Percentiles rank a stretch among this genome's conserved stretches.
Evolutionary conservation across 495 filamentous ascomycete species (phyloP).

Genomic region (Lasiosphaeris hirsuta): DNA sequence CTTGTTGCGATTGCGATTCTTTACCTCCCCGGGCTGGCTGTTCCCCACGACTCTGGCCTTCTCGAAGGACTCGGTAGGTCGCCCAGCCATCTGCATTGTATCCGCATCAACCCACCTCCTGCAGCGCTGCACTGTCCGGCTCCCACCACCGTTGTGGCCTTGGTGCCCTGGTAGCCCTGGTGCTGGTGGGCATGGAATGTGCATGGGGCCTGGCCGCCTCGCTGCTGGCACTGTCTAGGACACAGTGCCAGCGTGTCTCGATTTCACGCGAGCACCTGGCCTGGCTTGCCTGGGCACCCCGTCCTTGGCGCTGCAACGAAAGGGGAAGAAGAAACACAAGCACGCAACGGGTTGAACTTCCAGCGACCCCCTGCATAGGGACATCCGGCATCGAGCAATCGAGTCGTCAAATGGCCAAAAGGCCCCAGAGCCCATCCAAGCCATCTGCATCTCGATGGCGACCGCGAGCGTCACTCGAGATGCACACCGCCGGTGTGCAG

Average conservation of each 20-base stretch:
- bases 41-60: background rate
- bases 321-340: constrained; percentile 5
- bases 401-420: too few species aligned
- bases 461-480: background rate
- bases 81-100: constrained; percentile 6
- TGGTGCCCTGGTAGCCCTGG: background rate
- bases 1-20: too few species aligned
- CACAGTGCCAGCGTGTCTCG: constrained; percentile 21
- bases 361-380: too few species aligned
- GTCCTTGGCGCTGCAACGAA: constrained; percentile 18
- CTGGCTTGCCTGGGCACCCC: too few species aligned
- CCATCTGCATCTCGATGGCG: background rate
- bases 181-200: background rate
- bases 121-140: constrained; percentile 4
- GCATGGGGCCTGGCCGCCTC: too few species aligned
- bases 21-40: background rate
- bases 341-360: constrained; percentile 14
- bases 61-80: constrained; percentile 1
- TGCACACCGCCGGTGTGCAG: constrained; percentile 16
- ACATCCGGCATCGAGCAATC: too few species aligned
- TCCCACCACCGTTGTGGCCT: constrained; percentile 14
- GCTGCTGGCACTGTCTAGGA: constrained; percentile 10
- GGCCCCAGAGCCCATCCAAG: too few species aligned
- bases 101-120: constrained; percentile 5
- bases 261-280: constrained; percentile 10